A percentile compares a stretch with the other conserved stretches of the same genome.
Conservation (phyloP, 2,329 filamentous ascomycete genomes). For the Cladosporium cucumerinum region DNA sequence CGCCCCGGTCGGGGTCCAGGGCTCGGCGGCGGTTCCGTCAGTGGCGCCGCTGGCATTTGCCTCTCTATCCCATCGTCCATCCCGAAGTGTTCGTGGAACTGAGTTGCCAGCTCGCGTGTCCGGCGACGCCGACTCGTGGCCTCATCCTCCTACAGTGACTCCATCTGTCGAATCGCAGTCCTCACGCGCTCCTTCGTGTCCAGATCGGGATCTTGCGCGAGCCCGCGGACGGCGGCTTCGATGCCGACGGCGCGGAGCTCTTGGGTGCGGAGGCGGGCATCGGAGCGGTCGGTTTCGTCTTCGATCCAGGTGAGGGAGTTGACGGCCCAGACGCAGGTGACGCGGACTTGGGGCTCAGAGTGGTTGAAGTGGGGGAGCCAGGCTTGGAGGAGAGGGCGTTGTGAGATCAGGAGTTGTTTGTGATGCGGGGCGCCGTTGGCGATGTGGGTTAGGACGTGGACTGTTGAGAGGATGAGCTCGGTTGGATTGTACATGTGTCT, state of each 20-base stretch:
- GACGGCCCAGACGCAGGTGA: slow-evolving; percentile 76
- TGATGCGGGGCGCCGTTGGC: slow-evolving; percentile 77
- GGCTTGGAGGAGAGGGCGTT: slow-evolving; percentile 70
- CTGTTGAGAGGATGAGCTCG: slow-evolving; percentile 73
- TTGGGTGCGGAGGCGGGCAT: slow-evolving; percentile 63
- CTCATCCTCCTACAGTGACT: slow-evolving; percentile 17
- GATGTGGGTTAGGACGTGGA: slow-evolving; percentile 83
- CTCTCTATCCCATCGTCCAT: neutral
- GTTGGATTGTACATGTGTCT: slow-evolving; percentile 39
- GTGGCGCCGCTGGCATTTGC: neutral
- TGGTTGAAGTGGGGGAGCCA: slow-evolving; percentile 72
- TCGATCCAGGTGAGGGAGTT: slow-evolving; percentile 85
- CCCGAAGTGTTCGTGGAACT: neutral
- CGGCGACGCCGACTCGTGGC: neutral
- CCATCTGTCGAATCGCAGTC: slow-evolving; percentile 69
- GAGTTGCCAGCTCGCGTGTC: neutral
- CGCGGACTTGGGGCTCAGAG: slow-evolving; percentile 68
- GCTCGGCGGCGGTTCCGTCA: neutral
- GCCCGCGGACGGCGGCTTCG: slow-evolving; percentile 31
- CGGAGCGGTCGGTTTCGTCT: slow-evolving; percentile 62
- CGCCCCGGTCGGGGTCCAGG: neutral
- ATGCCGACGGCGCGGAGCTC: slow-evolving; percentile 65
- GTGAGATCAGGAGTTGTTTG: slow-evolving; percentile 71
- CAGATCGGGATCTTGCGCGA: slow-evolving; percentile 62
- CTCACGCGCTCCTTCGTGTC: slow-evolving; percentile 84